These are phyloP conservation scores for Oenanthe javanica DNA, from an alignment of 140 eudicot species.

Conservation along the genomic window DNA sequence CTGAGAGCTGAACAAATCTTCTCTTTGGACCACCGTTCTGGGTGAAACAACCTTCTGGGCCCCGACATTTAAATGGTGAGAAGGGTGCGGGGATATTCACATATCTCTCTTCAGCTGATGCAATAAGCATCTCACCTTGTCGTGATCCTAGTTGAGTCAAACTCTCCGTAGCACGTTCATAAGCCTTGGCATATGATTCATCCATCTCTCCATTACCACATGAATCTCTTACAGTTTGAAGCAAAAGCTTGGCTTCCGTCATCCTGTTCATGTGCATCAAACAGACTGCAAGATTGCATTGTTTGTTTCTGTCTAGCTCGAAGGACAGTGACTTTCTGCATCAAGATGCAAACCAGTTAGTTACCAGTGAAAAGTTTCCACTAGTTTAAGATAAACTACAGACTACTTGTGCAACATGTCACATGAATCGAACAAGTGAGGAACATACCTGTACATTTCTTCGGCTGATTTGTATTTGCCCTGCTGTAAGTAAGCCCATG, in stretches of 20 bases:
- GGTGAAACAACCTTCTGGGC: background rate
- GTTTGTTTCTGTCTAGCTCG: slow-evolving; percentile 83
- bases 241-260: slow-evolving; percentile 70
- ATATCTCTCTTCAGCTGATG: slow-evolving; percentile 9
- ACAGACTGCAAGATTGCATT: slow-evolving; percentile 83
- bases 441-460: slow-evolving; percentile 56
- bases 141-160: slow-evolving; percentile 49
- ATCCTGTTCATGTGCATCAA: slow-evolving; percentile 68
- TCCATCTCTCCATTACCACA: slow-evolving; percentile 31
- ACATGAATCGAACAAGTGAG: background rate
- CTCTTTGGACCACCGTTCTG: background rate
- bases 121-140: background rate
- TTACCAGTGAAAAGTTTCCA: background rate
- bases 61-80: slow-evolving; percentile 7
- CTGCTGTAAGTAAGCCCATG: slow-evolving; percentile 83
- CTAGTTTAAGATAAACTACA: background rate
- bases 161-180: slow-evolving; percentile 59
- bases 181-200: slow-evolving; percentile 71
- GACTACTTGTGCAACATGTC: background rate
- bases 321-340: slow-evolving; percentile 80
- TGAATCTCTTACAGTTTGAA: slow-evolving; percentile 40
- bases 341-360: background rate
- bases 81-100: slow-evolving; percentile 18
- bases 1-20: background rate
- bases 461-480: slow-evolving; percentile 58